A percentile compares a stretch with the other conserved stretches of the same genome.
These are phyloP conservation scores for Fraxinus floribunda DNA, from an alignment of 305 asterid species.

Conservation along the genomic window DNA sequence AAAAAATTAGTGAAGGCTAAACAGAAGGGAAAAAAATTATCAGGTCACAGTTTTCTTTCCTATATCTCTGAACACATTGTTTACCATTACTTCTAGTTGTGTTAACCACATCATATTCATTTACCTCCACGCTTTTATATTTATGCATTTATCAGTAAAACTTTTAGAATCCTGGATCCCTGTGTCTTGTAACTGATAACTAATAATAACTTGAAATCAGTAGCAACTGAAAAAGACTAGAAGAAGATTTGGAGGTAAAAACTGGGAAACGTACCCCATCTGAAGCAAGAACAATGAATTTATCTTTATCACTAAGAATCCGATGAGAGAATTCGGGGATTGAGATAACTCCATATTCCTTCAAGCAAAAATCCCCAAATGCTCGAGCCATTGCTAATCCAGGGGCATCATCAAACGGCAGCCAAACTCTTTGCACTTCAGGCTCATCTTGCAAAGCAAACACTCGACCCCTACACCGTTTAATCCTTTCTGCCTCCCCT, in stretches of 20 bases:
- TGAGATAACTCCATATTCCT: conserved; percentile 95
- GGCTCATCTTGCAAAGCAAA: conserved; percentile 98
- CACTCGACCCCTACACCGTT: conserved; percentile 89
- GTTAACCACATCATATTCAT: background rate
- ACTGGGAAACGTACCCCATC: conserved; percentile 67
- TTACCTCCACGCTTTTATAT: background rate
- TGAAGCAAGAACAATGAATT: conserved; percentile 86
- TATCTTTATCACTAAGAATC: conserved; percentile 64
- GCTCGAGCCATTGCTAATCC: conserved; percentile 99
- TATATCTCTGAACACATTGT: background rate
- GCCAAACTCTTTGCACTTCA: conserved; percentile 96
- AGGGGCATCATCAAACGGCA: conserved; percentile 96
- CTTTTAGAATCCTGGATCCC: background rate
- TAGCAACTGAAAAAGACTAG: background rate
- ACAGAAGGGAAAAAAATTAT: background rate
- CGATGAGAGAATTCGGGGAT: conserved; percentile 89
- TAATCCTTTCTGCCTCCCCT: conserved; percentile 97
- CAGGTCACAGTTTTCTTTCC: background rate
- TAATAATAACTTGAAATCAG: background rate
- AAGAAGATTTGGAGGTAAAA: conserved; percentile 6
- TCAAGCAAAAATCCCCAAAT: conserved; percentile 94
- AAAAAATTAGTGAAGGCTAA: background rate
- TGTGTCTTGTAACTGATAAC: background rate
- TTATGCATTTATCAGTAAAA: background rate
- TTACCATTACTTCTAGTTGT: background rate